Percentiles rank a stretch among this genome's conserved stretches.
Evolutionary conservation across 208 protist species (phyloP).

Genomic region (Trichomonas tenax): DNA sequence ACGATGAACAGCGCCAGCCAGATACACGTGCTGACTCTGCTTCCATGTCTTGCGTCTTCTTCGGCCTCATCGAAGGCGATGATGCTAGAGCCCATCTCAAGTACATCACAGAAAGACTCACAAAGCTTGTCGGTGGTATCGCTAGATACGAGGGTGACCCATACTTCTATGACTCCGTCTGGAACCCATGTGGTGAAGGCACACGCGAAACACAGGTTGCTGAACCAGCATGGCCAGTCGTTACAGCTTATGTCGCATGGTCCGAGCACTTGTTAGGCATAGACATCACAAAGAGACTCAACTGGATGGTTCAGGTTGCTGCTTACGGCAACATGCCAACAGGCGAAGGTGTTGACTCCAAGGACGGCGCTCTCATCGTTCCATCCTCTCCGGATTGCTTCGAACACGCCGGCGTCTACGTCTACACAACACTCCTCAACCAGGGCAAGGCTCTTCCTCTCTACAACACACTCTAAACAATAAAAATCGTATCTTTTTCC

Average conservation of each 20-base stretch:
- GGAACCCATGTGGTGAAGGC: background rate
- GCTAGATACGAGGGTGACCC: background rate
- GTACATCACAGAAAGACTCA: background rate
- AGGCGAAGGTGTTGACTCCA: background rate
- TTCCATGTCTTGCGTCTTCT: background rate
- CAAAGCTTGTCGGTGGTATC: background rate
- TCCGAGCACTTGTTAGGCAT: background rate
- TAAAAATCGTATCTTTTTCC: background rate
- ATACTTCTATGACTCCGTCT: background rate
- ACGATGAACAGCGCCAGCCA: background rate
- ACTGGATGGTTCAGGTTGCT: background rate
- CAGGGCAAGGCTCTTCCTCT: background rate
- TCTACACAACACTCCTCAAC: background rate
- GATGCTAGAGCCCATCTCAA: background rate
- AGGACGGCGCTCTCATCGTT: background rate
- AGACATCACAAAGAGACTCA: background rate
- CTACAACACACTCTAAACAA: background rate
- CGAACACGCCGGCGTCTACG: background rate
- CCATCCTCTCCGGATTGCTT: background rate
- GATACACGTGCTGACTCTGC: background rate
- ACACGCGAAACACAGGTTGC: background rate
- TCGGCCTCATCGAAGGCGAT: background rate
- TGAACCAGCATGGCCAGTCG: constrained; percentile 2
- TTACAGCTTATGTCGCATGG: background rate
- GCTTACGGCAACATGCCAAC: background rate